A percentile compares a stretch with the other conserved stretches of the same genome.
Conservation (phyloP, 23 red algal species). For the Gracilaria gracilis region DNA sequence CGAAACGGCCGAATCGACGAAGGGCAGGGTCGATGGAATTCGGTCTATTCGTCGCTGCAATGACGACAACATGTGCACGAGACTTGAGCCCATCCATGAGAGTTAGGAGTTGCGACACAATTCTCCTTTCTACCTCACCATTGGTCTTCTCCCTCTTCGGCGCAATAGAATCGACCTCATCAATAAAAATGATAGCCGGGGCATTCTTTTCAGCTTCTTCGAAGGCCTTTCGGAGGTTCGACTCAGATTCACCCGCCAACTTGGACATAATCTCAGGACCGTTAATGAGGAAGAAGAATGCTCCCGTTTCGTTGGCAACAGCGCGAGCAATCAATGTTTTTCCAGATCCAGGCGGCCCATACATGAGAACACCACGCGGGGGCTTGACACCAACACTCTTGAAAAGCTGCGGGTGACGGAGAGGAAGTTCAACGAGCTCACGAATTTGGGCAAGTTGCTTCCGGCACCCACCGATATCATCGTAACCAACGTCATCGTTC, state of each 20-base stretch:
- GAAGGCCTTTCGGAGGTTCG: constrained; percentile 97
- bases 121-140: constrained; percentile 98
- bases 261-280: constrained; percentile 99
- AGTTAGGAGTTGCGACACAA: constrained; percentile 99
- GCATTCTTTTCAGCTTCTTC: constrained; percentile 99
- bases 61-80: constrained; percentile 97
- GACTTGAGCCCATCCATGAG: constrained; percentile 99
- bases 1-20: constrained; percentile 98
- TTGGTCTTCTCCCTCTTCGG: constrained; percentile 99
- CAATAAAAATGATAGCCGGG: constrained; percentile 99
- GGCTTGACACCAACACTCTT: constrained; percentile 99
- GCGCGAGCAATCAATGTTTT: constrained; percentile 99
- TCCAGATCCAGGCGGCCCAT: constrained; percentile 96
- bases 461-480: constrained; percentile 98
- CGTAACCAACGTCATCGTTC: constrained; percentile 98
- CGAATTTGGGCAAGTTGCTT: constrained; percentile 99
- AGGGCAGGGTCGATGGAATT: constrained; percentile 98
- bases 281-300: constrained; percentile 99
- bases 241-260: constrained; percentile 96
- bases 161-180: constrained; percentile 99
- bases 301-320: constrained; percentile 99
- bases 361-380: constrained; percentile 97
- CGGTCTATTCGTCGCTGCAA: constrained; percentile 97
- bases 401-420: constrained; percentile 99
- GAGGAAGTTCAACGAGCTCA: constrained; percentile 98